These are phyloP conservation scores for Dendrocalamus sinicus DNA, from an alignment of 176 grass and related monocot species.

Conservation along the genomic window DNA sequence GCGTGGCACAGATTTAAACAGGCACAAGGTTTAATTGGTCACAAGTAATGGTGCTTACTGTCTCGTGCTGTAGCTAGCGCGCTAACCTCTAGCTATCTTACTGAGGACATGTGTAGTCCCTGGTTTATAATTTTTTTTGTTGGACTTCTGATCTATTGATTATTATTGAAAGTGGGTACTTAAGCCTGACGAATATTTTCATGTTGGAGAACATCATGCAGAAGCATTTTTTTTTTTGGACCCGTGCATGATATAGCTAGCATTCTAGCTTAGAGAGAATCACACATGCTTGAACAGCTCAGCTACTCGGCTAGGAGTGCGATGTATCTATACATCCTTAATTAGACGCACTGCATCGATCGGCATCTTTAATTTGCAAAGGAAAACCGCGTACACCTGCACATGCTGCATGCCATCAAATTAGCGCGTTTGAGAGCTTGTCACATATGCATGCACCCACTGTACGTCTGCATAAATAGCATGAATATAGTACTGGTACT, in stretches of 20 bases:
- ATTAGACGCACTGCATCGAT: background rate
- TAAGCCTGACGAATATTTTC: background rate
- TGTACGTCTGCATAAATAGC: no score
- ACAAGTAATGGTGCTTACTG: background rate
- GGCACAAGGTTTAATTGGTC: slow-evolving; percentile 32
- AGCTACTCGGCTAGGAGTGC: background rate
- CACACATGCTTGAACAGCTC: background rate
- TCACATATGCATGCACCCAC: no score
- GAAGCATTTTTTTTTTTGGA: background rate
- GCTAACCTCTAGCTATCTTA: no score
- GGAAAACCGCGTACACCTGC: slow-evolving; percentile 6
- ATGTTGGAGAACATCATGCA: background rate
- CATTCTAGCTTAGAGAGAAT: background rate
- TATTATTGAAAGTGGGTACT: background rate
- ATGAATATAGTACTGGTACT: no score
- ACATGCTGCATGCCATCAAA: background rate
- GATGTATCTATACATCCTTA: background rate
- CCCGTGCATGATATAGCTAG: background rate
- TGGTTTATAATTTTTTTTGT: no score
- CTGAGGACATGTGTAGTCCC: no score
- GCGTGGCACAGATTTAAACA: slow-evolving; percentile 31
- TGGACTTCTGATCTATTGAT: background rate
- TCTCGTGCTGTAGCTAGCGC: no score
- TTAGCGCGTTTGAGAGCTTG: background rate
- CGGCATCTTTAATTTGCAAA: background rate